Percentiles rank a stretch among this genome's conserved stretches.
Conservation (phyloP, 768 basidiomycete species). For the Mycena galopus region DNA sequence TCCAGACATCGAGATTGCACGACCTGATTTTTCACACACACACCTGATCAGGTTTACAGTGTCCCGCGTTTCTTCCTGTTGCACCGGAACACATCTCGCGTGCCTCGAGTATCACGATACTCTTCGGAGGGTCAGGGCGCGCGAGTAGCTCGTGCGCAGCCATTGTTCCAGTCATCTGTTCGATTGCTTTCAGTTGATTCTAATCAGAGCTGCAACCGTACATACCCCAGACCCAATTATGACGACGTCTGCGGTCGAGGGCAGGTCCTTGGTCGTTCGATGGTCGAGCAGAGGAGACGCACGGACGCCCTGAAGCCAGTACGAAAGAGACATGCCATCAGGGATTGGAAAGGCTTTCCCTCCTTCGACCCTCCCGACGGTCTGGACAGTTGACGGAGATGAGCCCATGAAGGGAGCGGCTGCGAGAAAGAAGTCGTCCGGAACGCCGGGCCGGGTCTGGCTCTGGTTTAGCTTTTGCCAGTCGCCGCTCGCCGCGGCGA, state of each 20-base stretch:
- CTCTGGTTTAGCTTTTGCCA: too few species aligned
- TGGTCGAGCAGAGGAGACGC: too few species aligned
- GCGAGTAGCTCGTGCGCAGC: too few species aligned
- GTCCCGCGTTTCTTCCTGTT: constrained; percentile 68
- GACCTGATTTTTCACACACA: too few species aligned
- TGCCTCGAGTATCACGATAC: too few species aligned
- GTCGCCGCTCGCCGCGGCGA: too few species aligned
- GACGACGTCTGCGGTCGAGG: constrained; percentile 43
- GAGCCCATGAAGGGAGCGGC: too few species aligned
- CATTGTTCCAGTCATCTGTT: constrained; percentile 40
- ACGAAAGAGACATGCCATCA: constrained; percentile 35
- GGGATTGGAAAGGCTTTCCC: constrained; percentile 34
- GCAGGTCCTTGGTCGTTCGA: constrained; percentile 34
- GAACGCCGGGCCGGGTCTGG: too few species aligned
- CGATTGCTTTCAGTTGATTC: neutral
- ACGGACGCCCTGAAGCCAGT: constrained; percentile 39
- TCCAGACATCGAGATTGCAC: too few species aligned
- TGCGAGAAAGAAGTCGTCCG: too few species aligned
- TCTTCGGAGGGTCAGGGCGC: too few species aligned
- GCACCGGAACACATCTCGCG: too few species aligned
- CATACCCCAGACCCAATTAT: constrained; percentile 71
- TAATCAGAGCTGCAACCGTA: neutral
- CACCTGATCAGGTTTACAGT: constrained; percentile 60
- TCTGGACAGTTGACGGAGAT: neutral
- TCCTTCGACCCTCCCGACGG: constrained; percentile 15